These are phyloP conservation scores for Teunomyces aglyptinius DNA, from an alignment of 805 yeast genomes.

Conservation along the genomic window DNA sequence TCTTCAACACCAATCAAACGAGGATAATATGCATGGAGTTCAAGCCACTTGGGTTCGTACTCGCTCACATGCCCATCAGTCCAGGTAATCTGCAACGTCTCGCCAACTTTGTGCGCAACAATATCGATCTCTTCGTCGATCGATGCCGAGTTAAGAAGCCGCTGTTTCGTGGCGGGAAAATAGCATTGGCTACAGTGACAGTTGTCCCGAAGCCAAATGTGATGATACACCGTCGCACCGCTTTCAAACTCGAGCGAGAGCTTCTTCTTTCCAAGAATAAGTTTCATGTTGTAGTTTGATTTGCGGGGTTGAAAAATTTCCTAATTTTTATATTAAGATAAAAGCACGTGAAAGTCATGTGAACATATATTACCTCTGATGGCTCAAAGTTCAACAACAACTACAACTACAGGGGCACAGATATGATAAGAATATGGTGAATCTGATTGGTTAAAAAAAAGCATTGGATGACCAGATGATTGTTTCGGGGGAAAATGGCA, in stretches of 20 bases:
- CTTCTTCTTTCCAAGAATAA: background rate
- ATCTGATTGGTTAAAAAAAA: too few relatives aligned
- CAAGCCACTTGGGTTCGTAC: conserved; percentile 43
- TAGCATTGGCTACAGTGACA: conserved; percentile 59
- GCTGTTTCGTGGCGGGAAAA: conserved; percentile 55
- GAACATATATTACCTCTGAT: background rate
- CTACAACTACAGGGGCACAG: too few relatives aligned
- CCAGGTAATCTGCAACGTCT: conserved; percentile 34
- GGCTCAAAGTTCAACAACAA: too few relatives aligned
- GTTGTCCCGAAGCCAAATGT: conserved; percentile 64
- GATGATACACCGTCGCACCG: conserved; percentile 24
- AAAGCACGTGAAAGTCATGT: background rate
- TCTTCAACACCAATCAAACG: conserved; percentile 32
- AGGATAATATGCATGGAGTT: conserved; percentile 53
- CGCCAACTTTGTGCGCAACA: conserved; percentile 14
- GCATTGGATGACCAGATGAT: too few relatives aligned
- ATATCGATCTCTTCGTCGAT: conserved; percentile 24
- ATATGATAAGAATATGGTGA: too few relatives aligned
- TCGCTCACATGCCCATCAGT: conserved; percentile 35
- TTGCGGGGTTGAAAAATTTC: conserved; percentile 1
- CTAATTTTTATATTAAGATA: background rate
- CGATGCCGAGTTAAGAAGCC: conserved; percentile 53
- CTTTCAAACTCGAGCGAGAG: background rate
- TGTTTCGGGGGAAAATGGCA: too few relatives aligned
- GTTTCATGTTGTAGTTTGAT: background rate